Base-by-base conservation (phyloP, 2,329 filamentous ascomycete species). In the Ascosphaera aggregata region DNA sequence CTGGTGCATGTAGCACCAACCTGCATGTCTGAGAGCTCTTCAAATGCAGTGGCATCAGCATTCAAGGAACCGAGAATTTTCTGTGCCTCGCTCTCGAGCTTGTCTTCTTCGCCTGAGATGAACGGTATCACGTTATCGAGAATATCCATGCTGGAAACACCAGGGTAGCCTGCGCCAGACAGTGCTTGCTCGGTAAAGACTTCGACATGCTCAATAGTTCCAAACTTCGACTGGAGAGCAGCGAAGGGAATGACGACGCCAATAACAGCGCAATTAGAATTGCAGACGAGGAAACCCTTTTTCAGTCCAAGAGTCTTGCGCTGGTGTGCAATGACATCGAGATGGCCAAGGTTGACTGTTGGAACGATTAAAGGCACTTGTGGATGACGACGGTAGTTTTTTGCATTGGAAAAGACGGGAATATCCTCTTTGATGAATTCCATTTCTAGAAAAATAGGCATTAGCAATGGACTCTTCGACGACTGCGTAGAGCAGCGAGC, bases 231-330 rank as follows among this genome's bases (percentile, higher is more conserved):
- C 57, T 92, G 80, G 27, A 95, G 71, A 13, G 86, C 86, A 9
- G 84, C 84, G 53, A 94, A 86, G 18, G 89, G 89, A 45, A 93
- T 91, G 43, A 94, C 86, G 42, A 95, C 73, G 37, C 86, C 86
- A 50, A 95, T 93, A 52, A 94, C 86, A 41, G 86, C 86, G 62
- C 89, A 98, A 64, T 95, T 95, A 46, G 82, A 92, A 65, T 95
- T 95, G 69, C 86, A 95, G 43, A 94, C 82, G 30, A 95, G 63
- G 63, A 95, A 93, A 18, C 89, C 89, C 60, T 80, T 84, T 44
- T 77, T 64, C 35, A 93, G 66, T 19, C 64, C 63, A 56, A 79
- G 71, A 34, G 78, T 67, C 52, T 72, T 66, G 44, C 80, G 71
- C 63, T 95, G 86, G 59, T 91, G 76, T n/a, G 79, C 76, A 54